Evolutionary conservation across 73 alveolate genomes (phyloP).

Genomic region (Paramecium tetraurelia): DNA sequence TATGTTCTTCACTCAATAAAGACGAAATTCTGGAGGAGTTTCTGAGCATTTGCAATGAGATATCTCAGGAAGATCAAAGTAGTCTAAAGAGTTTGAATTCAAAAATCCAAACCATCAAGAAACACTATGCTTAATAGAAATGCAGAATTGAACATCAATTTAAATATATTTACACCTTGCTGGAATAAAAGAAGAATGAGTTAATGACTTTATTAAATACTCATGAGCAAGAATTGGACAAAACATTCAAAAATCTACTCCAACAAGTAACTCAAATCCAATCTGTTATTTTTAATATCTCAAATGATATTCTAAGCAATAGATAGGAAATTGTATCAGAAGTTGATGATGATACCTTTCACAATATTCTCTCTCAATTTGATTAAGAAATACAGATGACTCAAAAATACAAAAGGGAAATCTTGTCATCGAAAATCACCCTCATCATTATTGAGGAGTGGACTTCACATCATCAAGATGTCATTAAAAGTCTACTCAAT

Average conservation of each 20-base stretch:
- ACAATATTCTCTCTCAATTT: background rate
- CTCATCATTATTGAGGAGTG: slow-evolving; percentile 4
- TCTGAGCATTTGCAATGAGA: background rate
- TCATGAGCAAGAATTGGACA: background rate
- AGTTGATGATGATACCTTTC: slow-evolving; percentile 37
- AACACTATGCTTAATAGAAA: slow-evolving; percentile 15
- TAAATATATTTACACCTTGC: background rate
- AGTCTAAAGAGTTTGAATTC: background rate
- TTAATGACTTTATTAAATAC: background rate
- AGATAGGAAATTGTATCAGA: background rate
- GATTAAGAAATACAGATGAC: background rate
- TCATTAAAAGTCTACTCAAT: background rate
- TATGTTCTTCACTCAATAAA: background rate
- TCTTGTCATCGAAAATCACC: background rate
- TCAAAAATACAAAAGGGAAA: background rate
- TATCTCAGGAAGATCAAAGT: background rate
- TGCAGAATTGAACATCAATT: slow-evolving; percentile 29
- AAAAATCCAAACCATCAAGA: background rate
- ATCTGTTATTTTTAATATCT: background rate
- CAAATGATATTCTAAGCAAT: background rate
- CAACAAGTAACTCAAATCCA: background rate
- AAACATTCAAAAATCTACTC: background rate
- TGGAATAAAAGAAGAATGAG: slow-evolving; percentile 27
- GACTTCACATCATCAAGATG: slow-evolving; percentile 11
- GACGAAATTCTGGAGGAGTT: slow-evolving; percentile 30